These are phyloP conservation scores for Xylaria sp. DNA, from an alignment of 2,329 filamentous ascomycete species.

Conservation along the genomic window DNA sequence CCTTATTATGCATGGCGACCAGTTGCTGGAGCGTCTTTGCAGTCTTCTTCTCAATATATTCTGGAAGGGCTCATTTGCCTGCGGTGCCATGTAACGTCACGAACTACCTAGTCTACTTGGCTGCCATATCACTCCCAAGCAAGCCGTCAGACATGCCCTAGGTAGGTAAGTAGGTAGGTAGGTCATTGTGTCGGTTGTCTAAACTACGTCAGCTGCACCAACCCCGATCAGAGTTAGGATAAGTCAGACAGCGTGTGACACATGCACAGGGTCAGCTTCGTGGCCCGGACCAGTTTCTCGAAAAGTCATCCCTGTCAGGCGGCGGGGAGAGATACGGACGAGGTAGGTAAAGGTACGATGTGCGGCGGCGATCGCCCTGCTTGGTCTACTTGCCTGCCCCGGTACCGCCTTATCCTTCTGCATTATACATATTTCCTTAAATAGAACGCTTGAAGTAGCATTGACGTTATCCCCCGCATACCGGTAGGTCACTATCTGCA, in stretches of 20 bases:
- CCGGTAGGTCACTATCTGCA: conserved; percentile 23
- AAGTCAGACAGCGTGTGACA: conserved; percentile 33
- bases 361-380: conserved; percentile 19
- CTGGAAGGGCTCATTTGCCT: conserved; percentile 19
- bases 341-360: conserved; percentile 27
- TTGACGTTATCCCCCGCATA: conserved; percentile 27
- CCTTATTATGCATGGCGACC: conserved; percentile 18
- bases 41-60: conserved; percentile 10
- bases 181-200: conserved; percentile 31
- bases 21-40: conserved; percentile 10
- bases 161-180: conserved; percentile 33
- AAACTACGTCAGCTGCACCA: conserved; percentile 46
- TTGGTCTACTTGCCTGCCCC: conserved; percentile 29
- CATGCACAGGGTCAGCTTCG: conserved; percentile 26
- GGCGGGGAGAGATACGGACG: conserved; percentile 20
- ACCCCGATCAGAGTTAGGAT: conserved; percentile 25
- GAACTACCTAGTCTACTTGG: conserved; percentile 15
- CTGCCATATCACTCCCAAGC: conserved; percentile 12
- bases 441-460: conserved; percentile 37
- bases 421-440: conserved; percentile 33
- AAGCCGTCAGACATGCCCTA: conserved; percentile 32
- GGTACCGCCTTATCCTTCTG: conserved; percentile 26
- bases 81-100: conserved; percentile 46
- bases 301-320: conserved; percentile 22
- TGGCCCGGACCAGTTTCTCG: conserved; percentile 23